Conservation (phyloP, 768 basidiomycete species). For the Naganishia antarctica region DNA sequence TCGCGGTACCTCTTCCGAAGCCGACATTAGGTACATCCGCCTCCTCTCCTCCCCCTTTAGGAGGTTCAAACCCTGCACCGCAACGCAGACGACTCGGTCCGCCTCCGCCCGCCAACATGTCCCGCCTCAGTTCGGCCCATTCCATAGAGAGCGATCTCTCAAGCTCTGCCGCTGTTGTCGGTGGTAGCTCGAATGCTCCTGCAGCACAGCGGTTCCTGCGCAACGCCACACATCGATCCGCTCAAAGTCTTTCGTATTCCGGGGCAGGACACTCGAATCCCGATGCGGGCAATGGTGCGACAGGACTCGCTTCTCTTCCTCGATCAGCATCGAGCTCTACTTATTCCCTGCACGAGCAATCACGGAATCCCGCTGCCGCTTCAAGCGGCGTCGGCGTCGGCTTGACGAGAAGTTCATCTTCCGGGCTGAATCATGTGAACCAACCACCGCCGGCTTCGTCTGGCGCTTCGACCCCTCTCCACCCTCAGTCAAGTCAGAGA, state of each 20-base stretch:
- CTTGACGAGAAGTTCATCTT: background rate
- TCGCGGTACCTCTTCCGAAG: background rate
- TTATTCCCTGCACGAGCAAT: slow-evolving; percentile 4
- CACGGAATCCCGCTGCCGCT: background rate
- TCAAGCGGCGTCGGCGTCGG: background rate
- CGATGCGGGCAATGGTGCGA: background rate
- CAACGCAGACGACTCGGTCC: slow-evolving; percentile 10
- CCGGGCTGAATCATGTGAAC: background rate
- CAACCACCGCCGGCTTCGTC: background rate
- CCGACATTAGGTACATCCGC: background rate
- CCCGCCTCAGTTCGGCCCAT: slow-evolving; percentile 11
- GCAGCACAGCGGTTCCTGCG: slow-evolving; percentile 1
- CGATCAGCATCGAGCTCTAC: slow-evolving; percentile 13
- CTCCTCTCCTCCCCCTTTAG: slow-evolving; percentile 3
- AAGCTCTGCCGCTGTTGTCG: background rate
- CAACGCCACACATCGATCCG: background rate
- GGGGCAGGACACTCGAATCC: background rate
- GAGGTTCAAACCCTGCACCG: background rate
- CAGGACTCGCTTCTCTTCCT: background rate
- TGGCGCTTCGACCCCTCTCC: background rate
- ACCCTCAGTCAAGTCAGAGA: background rate
- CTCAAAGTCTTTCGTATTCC: background rate
- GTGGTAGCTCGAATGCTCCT: background rate
- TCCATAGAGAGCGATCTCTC: background rate
- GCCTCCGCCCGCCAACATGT: slow-evolving; percentile 17